These are phyloP conservation scores for Beauveria asiatica DNA, from an alignment of 2,329 filamentous ascomycete species.

Conservation along the genomic window DNA sequence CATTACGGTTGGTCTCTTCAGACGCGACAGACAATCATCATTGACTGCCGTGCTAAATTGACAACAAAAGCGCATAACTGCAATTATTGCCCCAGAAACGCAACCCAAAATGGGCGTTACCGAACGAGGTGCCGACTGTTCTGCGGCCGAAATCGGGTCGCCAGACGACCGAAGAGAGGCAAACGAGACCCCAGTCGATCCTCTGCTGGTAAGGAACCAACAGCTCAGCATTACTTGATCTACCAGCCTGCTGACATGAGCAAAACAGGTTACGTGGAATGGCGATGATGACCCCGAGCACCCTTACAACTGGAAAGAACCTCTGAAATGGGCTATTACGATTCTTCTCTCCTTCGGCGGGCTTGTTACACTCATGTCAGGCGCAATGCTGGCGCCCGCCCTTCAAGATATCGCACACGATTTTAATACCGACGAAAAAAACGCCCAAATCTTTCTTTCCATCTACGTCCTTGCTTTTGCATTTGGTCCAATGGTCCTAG, in stretches of 20 bases:
- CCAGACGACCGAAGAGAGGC: neutral
- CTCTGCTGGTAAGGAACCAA: neutral
- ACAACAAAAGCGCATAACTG: neutral
- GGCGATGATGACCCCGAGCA: conserved; percentile 35
- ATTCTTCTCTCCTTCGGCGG: conserved; percentile 25
- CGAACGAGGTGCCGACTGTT: neutral
- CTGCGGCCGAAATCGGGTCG: neutral
- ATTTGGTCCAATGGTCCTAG: conserved; percentile 26
- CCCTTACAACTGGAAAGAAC: conserved; percentile 2
- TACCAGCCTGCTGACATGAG: neutral
- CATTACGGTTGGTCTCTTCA: neutral
- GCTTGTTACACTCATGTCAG: conserved; percentile 28
- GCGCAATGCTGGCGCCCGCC: conserved; percentile 28
- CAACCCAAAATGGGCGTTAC: neutral
- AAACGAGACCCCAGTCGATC: neutral
- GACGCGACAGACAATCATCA: neutral
- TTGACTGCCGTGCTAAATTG: neutral
- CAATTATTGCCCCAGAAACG: neutral
- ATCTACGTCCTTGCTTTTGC: conserved; percentile 27
- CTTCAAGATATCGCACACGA: conserved; percentile 25
- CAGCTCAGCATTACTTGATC: neutral
- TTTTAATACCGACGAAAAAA: conserved; percentile 17
- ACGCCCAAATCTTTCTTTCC: conserved; percentile 25
- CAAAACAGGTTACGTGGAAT: conserved; percentile 34
- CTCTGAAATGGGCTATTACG: conserved; percentile 17